Conservation (phyloP, 129 eudicot genomes). For the Calendula officinalis region DNA sequence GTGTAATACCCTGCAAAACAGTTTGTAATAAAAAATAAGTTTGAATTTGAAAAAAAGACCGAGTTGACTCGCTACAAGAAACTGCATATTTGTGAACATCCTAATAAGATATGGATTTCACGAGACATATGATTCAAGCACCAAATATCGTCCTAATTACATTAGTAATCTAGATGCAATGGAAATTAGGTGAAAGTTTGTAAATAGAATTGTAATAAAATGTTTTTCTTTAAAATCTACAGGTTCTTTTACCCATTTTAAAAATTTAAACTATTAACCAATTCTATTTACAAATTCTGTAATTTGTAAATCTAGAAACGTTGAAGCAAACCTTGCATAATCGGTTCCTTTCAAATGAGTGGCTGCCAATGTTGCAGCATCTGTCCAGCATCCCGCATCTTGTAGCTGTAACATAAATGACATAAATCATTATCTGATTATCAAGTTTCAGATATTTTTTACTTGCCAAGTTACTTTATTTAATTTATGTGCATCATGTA, state of each 20-base stretch:
- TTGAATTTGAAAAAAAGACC: no score
- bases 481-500: neutral
- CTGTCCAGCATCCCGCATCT: constrained; percentile 99
- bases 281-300: no score
- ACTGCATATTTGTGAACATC: neutral
- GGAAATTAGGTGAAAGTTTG: no score
- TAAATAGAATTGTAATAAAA: no score
- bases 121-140: neutral
- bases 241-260: neutral
- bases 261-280: neutral
- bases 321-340: constrained; percentile 69
- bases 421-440: neutral
- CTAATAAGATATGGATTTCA: neutral
- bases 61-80: neutral
- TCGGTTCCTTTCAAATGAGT: constrained; percentile 93
- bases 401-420: constrained; percentile 61
- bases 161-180: no score
- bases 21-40: neutral
- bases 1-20: constrained; percentile 74
- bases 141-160: neutral
- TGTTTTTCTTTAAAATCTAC: no score
- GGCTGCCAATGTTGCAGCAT: constrained; percentile 98
- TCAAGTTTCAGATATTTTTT: neutral
- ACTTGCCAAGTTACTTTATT: neutral
- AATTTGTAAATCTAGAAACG: constrained; percentile 6